Conservation (phyloP, 805 yeast species). For the Yarrowia phangngaensis region DNA sequence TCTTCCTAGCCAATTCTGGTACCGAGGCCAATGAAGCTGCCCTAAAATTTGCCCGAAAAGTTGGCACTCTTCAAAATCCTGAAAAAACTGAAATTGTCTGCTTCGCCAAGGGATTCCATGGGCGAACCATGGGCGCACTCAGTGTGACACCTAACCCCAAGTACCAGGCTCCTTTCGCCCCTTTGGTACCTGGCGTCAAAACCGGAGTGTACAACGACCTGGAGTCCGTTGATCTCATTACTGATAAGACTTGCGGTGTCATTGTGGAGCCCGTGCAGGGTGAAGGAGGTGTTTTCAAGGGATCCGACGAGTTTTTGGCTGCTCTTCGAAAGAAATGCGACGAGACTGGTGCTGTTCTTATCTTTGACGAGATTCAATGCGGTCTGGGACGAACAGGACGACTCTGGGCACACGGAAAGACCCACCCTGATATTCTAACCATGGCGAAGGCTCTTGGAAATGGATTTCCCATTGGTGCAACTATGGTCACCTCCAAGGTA, state of each 20-base stretch:
- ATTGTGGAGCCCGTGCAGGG: slow-evolving; percentile 98
- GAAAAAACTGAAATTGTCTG: slow-evolving; percentile 61
- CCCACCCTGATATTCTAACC: slow-evolving; percentile 91
- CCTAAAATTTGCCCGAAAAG: slow-evolving; percentile 72
- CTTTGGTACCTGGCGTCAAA: slow-evolving; percentile 84
- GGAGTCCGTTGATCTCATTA: slow-evolving; percentile 55
- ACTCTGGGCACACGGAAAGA: slow-evolving; percentile 80
- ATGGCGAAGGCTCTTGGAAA: slow-evolving; percentile 96
- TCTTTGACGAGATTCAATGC: slow-evolving; percentile 95
- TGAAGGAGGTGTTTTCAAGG: slow-evolving; percentile 87
- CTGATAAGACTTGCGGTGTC: slow-evolving; percentile 77
- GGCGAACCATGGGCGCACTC: slow-evolving; percentile 90
- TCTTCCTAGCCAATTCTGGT: slow-evolving; percentile 68
- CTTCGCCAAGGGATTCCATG: slow-evolving; percentile 90
- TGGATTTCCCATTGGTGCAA: slow-evolving; percentile 95
- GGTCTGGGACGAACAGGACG: slow-evolving; percentile 92
- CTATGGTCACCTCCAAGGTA: slow-evolving; percentile 76
- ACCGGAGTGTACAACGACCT: slow-evolving; percentile 62
- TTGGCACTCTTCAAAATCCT: slow-evolving; percentile 55
- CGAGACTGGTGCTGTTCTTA: slow-evolving; percentile 67
- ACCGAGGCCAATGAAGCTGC: slow-evolving; percentile 81
- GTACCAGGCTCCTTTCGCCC: slow-evolving; percentile 87
- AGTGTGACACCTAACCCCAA: slow-evolving; percentile 90
- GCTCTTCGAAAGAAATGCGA: slow-evolving; percentile 64
- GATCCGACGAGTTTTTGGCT: slow-evolving; percentile 58